Percentiles rank a stretch among this genome's conserved stretches.
phyloP scores from a whole-genome alignment of 2,329 filamentous ascomycete species.

The Aspergillus cejpii region DNA sequence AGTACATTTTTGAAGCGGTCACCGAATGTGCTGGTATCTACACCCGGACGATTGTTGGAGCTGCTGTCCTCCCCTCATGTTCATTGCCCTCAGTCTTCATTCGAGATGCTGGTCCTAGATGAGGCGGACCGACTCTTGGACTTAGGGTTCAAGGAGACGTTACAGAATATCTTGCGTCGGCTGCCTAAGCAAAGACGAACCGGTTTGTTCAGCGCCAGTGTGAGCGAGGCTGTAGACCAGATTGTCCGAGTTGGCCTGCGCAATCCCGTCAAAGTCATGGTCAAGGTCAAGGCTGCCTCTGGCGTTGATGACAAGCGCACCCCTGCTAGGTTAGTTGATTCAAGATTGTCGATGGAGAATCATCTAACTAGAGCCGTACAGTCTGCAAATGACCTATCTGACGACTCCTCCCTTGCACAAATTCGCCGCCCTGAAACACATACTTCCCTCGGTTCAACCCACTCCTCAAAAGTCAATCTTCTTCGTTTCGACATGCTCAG shows the following conservation, averaged over 20 bases:
- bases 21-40: conserved; percentile 84
- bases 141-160: conserved; percentile 84
- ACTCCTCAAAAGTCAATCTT: conserved; percentile 78
- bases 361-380: conserved; percentile 22
- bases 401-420: conserved; percentile 71
- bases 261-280: conserved; percentile 90
- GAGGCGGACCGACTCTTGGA: conserved; percentile 91
- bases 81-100: conserved; percentile 78
- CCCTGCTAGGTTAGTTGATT: conserved; percentile 56
- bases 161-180: conserved; percentile 75
- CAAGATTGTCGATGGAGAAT: neutral
- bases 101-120: conserved; percentile 87
- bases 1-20: conserved; percentile 75
- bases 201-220: conserved; percentile 87
- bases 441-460: conserved; percentile 64
- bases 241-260: conserved; percentile 85
- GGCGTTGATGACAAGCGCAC: conserved; percentile 78
- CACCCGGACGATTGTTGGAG: conserved; percentile 82
- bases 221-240: conserved; percentile 91
- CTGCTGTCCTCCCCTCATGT: conserved; percentile 80
- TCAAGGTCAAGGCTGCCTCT: conserved; percentile 74
- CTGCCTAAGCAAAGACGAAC: conserved; percentile 91
- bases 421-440: conserved; percentile 62
- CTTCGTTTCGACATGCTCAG: conserved; percentile 88
- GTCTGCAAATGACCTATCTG: conserved; percentile 85